Evolutionary conservation across 176 grass and related monocot species (phyloP), one percentile per base, ranked within the genome.

Genomic region (Paspalum notatum): DNA sequence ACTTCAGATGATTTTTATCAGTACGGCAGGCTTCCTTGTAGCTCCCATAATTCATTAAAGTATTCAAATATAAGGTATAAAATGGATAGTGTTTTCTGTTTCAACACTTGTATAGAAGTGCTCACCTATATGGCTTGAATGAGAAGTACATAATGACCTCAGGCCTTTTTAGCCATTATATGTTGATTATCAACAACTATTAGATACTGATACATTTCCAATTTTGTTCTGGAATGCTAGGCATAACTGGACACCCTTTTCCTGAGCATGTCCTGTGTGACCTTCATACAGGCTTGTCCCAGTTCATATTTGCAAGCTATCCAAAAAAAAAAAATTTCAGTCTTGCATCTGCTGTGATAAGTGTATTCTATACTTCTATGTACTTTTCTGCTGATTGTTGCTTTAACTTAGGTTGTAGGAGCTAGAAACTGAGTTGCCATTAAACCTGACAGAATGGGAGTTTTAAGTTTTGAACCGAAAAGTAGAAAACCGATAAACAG

Each of bases 261-360:
- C 42, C 25, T 22, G 27, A 54, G 18, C 61, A 66, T 76, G n/a
- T 18, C 39, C 4, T 26, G 39, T 62, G 1, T 7, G 16, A 16
- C 15, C 15, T 62, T 2, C 5, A 46, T 46, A 22, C 57, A 17
- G 32, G n/a, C 26, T 52, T 39, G 16, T 14, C 1, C 17, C 4
- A 37, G 37, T 72, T 55, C 45, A 46, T 20, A 67, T 62, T 11
- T 52, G 56, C 6, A 68, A 81, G 6, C 18, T 68, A 32, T 82
- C 32, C 24, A 55, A 82, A 66, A 76, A 16, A 24, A n/a, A 20
- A n/a, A n/a, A 56, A 12, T 1, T 60, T 61, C 42, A 51, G 46
- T 21, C 68, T 79, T 74, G 38, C 75, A 88, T 80, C 32, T 20
- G 7, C 16, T 80, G 49, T 60, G 60, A 50, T 75, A 75, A 68